A percentile compares a stretch with the other conserved stretches of the same genome.
Conservation (phyloP, 1,284 basidiomycete genomes). For the Trichosporon faecale region DNA sequence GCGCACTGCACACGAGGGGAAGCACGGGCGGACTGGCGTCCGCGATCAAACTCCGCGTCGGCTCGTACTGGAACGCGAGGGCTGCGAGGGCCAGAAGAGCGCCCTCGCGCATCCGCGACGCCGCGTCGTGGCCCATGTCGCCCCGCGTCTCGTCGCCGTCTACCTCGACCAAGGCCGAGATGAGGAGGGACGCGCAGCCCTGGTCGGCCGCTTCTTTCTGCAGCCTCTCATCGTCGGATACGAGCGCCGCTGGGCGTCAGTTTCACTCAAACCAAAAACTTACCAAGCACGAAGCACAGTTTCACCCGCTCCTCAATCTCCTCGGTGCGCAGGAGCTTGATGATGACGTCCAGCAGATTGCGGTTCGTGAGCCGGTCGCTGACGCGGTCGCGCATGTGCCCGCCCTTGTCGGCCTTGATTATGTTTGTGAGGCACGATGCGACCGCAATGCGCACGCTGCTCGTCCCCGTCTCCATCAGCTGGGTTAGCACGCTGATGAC, state of each 20-base stretch:
- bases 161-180: slow-evolving; percentile 28
- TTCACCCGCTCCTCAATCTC: slow-evolving; percentile 40
- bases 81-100: slow-evolving; percentile 67
- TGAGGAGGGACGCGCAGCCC: slow-evolving; percentile 32
- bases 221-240: slow-evolving; percentile 65
- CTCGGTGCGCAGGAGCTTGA: slow-evolving; percentile 37
- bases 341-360: slow-evolving; percentile 33
- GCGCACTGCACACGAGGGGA: slow-evolving; percentile 58
- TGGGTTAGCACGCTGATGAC: slow-evolving; percentile 30
- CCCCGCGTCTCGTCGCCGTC: slow-evolving; percentile 62
- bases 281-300: slow-evolving; percentile 69
- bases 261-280: not conserved
- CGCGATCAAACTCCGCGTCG: slow-evolving; percentile 65
- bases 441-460: slow-evolving; percentile 43
- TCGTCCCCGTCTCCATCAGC: slow-evolving; percentile 36
- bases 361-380: slow-evolving; percentile 19
- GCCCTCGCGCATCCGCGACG: slow-evolving; percentile 55
- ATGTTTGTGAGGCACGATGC: slow-evolving; percentile 46
- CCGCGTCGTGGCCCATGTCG: slow-evolving; percentile 47
- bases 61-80: slow-evolving; percentile 66
- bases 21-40: slow-evolving; percentile 57
- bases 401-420: slow-evolving; percentile 39
- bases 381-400: slow-evolving; percentile 22
- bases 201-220: slow-evolving; percentile 53
- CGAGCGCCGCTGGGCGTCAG: slow-evolving; percentile 60